phyloP scores from a whole-genome alignment of 768 basidiomycete species.

The Tylopilus felleus region DNA sequence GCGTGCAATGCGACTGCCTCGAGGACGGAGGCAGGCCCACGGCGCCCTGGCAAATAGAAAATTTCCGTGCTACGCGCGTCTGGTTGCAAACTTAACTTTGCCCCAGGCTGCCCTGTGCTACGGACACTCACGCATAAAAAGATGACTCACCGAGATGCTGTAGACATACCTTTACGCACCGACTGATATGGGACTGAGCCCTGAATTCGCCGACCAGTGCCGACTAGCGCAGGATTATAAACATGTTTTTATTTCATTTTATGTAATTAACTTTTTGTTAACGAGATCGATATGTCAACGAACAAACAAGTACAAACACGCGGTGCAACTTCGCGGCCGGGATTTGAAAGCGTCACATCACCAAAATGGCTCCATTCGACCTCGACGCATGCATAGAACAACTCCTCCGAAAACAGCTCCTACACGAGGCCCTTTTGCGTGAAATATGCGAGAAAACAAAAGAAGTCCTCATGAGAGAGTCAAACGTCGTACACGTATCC shows the following conservation, averaged over 20 bases:
- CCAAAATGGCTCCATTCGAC: conserved; percentile 65
- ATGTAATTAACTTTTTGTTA: conserved; percentile 9
- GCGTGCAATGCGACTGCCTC: conserved; percentile 33
- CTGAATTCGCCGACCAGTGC: conserved; percentile 15
- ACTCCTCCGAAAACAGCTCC: conserved; percentile 84
- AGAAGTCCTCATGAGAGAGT: conserved; percentile 98
- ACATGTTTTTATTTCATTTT: conserved; percentile 7
- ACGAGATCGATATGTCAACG: conserved; percentile 7
- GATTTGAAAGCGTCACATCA: conserved; percentile 1
- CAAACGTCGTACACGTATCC: conserved; percentile 95
- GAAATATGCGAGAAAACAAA: conserved; percentile 99
- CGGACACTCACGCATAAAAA: conserved; percentile 2
- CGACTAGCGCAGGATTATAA: neutral
- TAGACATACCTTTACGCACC: conserved; percentile 16
- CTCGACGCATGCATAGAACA: conserved; percentile 95
- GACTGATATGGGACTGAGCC: conserved; percentile 9
- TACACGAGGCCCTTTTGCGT: conserved; percentile 90
- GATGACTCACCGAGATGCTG: conserved; percentile 13
- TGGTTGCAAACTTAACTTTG: conserved; percentile 33
- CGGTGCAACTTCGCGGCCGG: conserved; percentile 5
- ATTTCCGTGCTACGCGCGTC: conserved; percentile 27
- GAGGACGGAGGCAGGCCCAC: conserved; percentile 33
- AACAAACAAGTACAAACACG: conserved; percentile 22
- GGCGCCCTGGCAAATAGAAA: conserved; percentile 24
- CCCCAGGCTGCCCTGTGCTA: conserved; percentile 18